These are phyloP conservation scores for Phytophthora ramorum DNA, from an alignment of 352 stramenopile species.

Conservation along the genomic window DNA sequence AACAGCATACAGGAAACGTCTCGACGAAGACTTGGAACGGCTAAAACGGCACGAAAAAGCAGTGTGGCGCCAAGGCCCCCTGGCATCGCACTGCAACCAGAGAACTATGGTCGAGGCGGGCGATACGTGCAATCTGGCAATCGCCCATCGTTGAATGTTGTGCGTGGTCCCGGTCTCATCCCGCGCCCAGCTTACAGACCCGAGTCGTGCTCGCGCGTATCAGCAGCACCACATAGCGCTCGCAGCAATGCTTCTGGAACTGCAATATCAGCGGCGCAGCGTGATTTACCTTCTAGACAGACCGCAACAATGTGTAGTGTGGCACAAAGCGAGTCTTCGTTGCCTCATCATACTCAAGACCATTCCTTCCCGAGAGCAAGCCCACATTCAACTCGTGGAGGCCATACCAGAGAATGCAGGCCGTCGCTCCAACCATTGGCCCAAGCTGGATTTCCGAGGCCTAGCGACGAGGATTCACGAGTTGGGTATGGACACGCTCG, in stretches of 20 bases:
- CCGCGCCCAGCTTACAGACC: slow-evolving; percentile 13
- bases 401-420: background rate
- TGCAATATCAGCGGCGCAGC: background rate
- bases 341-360: background rate
- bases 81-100: slow-evolving; percentile 14
- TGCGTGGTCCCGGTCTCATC: slow-evolving; percentile 4
- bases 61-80: slow-evolving; percentile 43
- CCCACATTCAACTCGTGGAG: background rate
- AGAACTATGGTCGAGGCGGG: slow-evolving; percentile 35
- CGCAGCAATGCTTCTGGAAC: background rate
- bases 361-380: background rate
- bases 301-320: background rate
- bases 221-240: background rate
- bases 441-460: background rate
- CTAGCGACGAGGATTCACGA: background rate
- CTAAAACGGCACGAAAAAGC: slow-evolving; percentile 11
- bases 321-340: background rate
- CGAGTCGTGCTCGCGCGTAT: background rate
- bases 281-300: background rate
- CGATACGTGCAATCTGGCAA: slow-evolving; percentile 57
- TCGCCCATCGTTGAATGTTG: slow-evolving; percentile 16
- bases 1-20: slow-evolving; percentile 5
- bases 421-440: background rate
- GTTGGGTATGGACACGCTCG: background rate
- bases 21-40: background rate